Base-by-base conservation (phyloP, 345 rosid species). In the Syzygium grande region DNA sequence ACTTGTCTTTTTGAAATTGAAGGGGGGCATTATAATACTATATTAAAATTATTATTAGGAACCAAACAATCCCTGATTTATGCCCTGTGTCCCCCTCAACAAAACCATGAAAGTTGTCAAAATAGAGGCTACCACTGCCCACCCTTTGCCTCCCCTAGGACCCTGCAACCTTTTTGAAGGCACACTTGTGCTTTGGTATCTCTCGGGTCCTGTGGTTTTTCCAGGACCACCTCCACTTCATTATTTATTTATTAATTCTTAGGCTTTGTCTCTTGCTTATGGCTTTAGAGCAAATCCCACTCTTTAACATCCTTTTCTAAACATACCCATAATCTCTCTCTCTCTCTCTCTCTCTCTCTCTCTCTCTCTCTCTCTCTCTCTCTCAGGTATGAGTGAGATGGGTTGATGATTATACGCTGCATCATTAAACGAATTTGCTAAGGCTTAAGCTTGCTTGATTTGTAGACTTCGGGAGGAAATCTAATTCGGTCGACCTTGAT, bases 11-110 rank as follows among this genome's bases (percentile, higher is more conserved):
- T 73, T 38, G 49, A 73, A 49, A 73, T 38, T 73, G 49, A 73
- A 73, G 83, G 83, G 83, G 83, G 83, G 27, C 49, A 38, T 38
- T 6, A 27, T 10, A 73, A 38, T 73, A 73, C 10, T 19, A 49
- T 73, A 73, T 73, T 73, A 12, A 38, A 73, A 19, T 22, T 17
- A 73, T 73, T 73, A 51, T 86, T 89, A 30, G 91, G 89, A 92
- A 92, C 91, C 89, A 86, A 89, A 87, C 55, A 87, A 88, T 56
- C 94, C 96, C 91, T 90, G 92, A 94, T 88, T 91, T 91, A 92
- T 89, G 96, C 94, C 92, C 84, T 85, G 58, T 92, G 95, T 93
- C 49, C 95, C 94, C 95, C 95, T 91, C 92, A 93, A 92, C 95
- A 94, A 93, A 94, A 90, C 92, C 90, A 93, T 94, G 89, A 91